Base-by-base conservation (phyloP, 2,329 filamentous ascomycete genomes). In the Tolypocladium inflatum region DNA sequence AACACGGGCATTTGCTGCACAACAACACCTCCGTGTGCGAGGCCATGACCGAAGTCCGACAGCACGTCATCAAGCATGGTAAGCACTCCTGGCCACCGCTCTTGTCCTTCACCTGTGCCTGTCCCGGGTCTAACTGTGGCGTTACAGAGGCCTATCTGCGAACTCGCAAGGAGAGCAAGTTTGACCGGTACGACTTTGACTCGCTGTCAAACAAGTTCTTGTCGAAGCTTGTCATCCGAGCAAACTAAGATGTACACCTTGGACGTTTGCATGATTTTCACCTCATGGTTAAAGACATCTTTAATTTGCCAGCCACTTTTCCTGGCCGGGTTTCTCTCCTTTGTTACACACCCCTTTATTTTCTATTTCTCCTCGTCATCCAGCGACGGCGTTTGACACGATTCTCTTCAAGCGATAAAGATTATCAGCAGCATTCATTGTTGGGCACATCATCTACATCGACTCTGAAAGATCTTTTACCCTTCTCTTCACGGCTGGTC, bases 121-220 rank as follows among this genome's bases (percentile, higher is more conserved):
- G 41, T 3, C 21, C 13, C 13, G 33, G 19, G 30, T 61, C 65
- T 71, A 64, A 73, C 58, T 21, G 41, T 30, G 42, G 26, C n/a
- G 21, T 33, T 61, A 50, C 76, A 97, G 92, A 97, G 77, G 79
- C 84, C 57, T 97, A 97, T 74, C 83, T 97, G 61, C 87, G 90
- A 68, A 85, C 85, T 61, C 89, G 93, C 65, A 82, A 84, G 65
- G 86, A 87, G 59, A 85, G 88, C 68, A 90, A 88, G 74, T 97
- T 96, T 73, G 89, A 96, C 77, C 86, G 90, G 66, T 84, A 88
- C 67, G 90, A 97, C 78, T 97, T 97, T 71, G 93, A 97, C 78
- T 94, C 87, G 61, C 76, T 97, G 70, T 96, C 92, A 56, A 97
- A 96, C 80, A 97, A 97, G 80, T 97, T 97, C 79, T 78, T 97